Evolutionary conservation across 768 basidiomycete species (phyloP).

Genomic region (Dacryopinax spathularia): DNA sequence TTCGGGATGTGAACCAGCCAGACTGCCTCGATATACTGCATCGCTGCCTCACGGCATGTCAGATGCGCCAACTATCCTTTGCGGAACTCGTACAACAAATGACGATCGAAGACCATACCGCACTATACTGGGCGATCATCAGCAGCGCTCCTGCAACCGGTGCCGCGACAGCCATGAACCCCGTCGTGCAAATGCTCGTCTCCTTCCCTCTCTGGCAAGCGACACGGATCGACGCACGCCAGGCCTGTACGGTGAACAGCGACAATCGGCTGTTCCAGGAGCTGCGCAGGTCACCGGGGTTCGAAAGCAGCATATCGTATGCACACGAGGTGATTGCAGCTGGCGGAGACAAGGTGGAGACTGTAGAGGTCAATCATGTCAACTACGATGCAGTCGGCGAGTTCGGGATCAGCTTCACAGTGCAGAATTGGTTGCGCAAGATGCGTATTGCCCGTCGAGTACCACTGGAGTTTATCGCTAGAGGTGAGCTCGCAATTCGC

Average conservation of each 20-base stretch:
- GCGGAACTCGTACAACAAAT: conserved; percentile 45
- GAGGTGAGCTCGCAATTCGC: background rate
- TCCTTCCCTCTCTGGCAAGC: conserved; percentile 31
- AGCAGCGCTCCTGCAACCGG: conserved; percentile 22
- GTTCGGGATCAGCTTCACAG: background rate
- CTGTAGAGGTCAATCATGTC: background rate
- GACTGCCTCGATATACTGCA: conserved; percentile 30
- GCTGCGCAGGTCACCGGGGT: conserved; percentile 37
- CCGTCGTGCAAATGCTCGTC: conserved; percentile 41
- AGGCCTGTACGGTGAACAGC: conserved; percentile 49
- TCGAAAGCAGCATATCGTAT: conserved; percentile 17
- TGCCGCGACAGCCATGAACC: conserved; percentile 10
- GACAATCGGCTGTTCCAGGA: conserved; percentile 50
- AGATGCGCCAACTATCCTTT: conserved; percentile 35
- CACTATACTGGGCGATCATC: conserved; percentile 61
- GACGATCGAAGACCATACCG: conserved; percentile 48
- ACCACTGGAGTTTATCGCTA: background rate
- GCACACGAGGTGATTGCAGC: background rate
- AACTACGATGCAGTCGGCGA: background rate
- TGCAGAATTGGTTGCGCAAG: background rate
- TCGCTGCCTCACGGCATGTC: conserved; percentile 50
- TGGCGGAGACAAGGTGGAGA: background rate
- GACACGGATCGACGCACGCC: conserved; percentile 48
- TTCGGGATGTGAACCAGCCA: background rate
- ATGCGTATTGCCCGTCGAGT: background rate